Evolutionary conservation across 73 alveolate species (phyloP), one percentile per base, ranked within the genome.

Genomic region (Paramecium bursaria): DNA sequence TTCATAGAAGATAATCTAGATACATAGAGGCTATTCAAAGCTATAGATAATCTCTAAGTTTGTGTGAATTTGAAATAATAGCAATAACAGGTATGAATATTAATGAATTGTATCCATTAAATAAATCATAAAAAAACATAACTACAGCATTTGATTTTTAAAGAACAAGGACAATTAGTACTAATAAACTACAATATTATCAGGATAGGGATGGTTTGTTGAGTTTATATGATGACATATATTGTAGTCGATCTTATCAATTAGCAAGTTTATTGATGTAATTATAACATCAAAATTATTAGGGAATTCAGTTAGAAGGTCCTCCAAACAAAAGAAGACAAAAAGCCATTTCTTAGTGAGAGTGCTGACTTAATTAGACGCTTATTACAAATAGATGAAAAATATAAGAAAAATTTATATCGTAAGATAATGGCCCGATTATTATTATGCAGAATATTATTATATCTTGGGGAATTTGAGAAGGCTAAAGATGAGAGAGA

Each of bases 211-310:
- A n/a, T n/a, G n/a, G n/a, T n/a, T n/a, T n/a, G n/a, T n/a, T n/a
- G n/a, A n/a, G n/a, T n/a, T n/a, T n/a, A n/a, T n/a, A n/a, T n/a
- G 76, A 57, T 30, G 50, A 26, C 33, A 57, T 57, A 15, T 57
- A 57, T 30, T 57, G 51, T 13, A 57, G 76, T 27, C 10, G 51
- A n/a, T 30, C 27, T 10, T 57, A 30, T 31, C 33, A 48, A 5
- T 57, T 57, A 57, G 76, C 76, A 6, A 26, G 33, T 57, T 6
- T 30, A 57, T 50, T 57, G 3, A 57, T 57, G 76, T 57, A 26
- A 57, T 57, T 1, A 57, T 13, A 1, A 19, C 27, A 19, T n/a
- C n/a, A n/a, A n/a, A n/a, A n/a, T n/a, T n/a, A n/a, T n/a, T n/a
- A n/a, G n/a, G n/a, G n/a, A n/a, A n/a, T n/a, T n/a, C n/a, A n/a